A percentile compares a stretch with the other conserved stretches of the same genome.
Evolutionary conservation across 1,139 yeast genomes (phyloP).

Genomic region (Meyerozyma elateridarum): DNA sequence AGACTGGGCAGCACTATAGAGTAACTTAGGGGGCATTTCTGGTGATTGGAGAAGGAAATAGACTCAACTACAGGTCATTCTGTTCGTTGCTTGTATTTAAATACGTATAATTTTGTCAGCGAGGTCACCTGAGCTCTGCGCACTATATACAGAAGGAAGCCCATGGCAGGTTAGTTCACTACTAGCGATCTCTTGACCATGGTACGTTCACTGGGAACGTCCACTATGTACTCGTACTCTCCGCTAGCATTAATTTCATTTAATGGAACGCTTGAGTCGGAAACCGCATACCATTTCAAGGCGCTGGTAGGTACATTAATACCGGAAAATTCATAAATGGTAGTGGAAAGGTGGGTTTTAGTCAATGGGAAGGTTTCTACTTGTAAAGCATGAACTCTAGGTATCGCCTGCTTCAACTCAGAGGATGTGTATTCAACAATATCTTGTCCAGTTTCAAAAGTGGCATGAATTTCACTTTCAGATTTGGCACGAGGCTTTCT

Average conservation of each 20-base stretch:
- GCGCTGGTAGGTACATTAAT: constrained; percentile 22
- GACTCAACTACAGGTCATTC: too few species aligned
- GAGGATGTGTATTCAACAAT: constrained; percentile 21
- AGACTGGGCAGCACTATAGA: constrained; percentile 41
- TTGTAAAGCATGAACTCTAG: constrained; percentile 21
- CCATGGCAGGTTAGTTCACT: constrained; percentile 4
- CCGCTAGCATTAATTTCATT: constrained; percentile 25
- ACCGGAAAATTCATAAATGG: constrained; percentile 29
- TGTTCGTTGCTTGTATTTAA: neutral
- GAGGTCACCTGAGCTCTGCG: neutral
- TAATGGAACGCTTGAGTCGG: constrained; percentile 13
- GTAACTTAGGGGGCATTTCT: constrained; percentile 23
- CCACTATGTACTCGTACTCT: constrained; percentile 25
- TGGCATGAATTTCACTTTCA: constrained; percentile 6
- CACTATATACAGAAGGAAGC: neutral
- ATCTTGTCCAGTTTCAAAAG: constrained; percentile 13
- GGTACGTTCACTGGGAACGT: constrained; percentile 20
- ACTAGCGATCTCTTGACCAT: constrained; percentile 15
- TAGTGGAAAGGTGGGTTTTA: constrained; percentile 20
- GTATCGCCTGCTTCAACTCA: constrained; percentile 30
- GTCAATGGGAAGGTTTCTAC: constrained; percentile 24
- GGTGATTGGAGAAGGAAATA: constrained; percentile 2
- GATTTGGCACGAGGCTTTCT: constrained; percentile 7
- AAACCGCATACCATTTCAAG: constrained; percentile 16
- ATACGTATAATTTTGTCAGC: neutral